Evolutionary conservation across 2,329 filamentous ascomycete genomes (phyloP).

Genomic region (Myriosclerotinia scirpicola): DNA sequence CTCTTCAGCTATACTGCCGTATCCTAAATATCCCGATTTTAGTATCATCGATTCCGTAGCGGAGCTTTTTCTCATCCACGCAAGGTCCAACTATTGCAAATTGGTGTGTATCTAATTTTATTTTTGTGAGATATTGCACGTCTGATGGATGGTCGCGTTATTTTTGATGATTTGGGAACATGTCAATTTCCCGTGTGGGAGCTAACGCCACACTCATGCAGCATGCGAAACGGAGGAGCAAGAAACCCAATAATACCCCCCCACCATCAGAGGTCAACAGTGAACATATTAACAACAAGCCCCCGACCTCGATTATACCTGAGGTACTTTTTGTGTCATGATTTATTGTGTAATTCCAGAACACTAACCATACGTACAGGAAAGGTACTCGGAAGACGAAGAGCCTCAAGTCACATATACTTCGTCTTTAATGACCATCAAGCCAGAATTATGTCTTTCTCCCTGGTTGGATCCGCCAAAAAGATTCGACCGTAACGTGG

Average conservation of each 20-base stretch:
- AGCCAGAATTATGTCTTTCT: slow-evolving; percentile 17
- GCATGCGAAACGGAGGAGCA: slow-evolving; percentile 16
- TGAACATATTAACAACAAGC: slow-evolving; percentile 5
- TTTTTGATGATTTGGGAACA: slow-evolving; percentile 1
- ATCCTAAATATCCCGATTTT: slow-evolving; percentile 4
- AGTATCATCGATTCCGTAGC: slow-evolving; percentile 20
- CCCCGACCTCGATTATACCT: background rate
- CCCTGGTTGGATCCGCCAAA: slow-evolving; percentile 23
- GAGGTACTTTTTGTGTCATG: slow-evolving; percentile 14
- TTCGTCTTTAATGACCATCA: slow-evolving; percentile 17
- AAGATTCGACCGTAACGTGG: slow-evolving; percentile 21
- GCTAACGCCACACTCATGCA: slow-evolving; percentile 19
- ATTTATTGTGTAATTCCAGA: background rate
- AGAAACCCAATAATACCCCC: slow-evolving; percentile 2
- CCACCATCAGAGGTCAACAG: slow-evolving; percentile 7
- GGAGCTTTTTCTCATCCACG: slow-evolving; percentile 21
- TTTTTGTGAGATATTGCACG: slow-evolving; percentile 1
- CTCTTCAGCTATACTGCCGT: background rate
- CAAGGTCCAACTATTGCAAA: slow-evolving; percentile 17
- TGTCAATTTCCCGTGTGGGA: slow-evolving; percentile 18
- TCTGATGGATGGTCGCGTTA: background rate
- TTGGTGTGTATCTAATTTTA: slow-evolving; percentile 13
- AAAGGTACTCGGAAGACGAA: slow-evolving; percentile 13
- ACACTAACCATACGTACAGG: slow-evolving; percentile 12
- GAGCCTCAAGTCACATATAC: slow-evolving; percentile 13